A percentile compares a stretch with the other conserved stretches of the same genome.
These are phyloP conservation scores for Populus pruinosa DNA, from an alignment of 345 rosid species.

Conservation along the genomic window DNA sequence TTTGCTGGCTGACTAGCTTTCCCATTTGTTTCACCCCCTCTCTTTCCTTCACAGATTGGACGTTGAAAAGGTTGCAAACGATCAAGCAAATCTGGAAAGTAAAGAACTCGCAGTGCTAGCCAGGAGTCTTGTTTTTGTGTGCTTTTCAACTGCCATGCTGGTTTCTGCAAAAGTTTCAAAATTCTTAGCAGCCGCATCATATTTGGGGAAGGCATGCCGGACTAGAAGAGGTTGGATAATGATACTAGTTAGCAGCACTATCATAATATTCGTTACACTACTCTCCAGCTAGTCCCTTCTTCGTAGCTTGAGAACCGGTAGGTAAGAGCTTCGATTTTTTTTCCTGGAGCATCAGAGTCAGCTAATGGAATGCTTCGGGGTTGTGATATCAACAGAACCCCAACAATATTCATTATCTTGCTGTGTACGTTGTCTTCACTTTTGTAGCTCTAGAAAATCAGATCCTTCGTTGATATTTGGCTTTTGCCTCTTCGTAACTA, in stretches of 20 bases:
- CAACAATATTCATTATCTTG: slow-evolving; percentile 55
- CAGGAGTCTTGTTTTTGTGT: slow-evolving; percentile 59
- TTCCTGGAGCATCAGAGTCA: slow-evolving; percentile 23
- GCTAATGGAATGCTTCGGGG: slow-evolving; percentile 46
- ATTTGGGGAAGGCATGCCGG: slow-evolving; percentile 32
- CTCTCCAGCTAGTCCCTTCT: slow-evolving; percentile 43
- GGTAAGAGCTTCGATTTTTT: slow-evolving; percentile 20
- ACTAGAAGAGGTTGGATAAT: slow-evolving; percentile 66
- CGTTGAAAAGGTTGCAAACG: slow-evolving; percentile 50
- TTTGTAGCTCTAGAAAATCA: slow-evolving; percentile 9
- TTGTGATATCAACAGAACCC: slow-evolving; percentile 60
- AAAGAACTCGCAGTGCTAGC: slow-evolving; percentile 66
- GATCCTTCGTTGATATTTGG: neutral
- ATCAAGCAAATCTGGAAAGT: slow-evolving; percentile 55
- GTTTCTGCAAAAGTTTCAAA: slow-evolving; percentile 41
- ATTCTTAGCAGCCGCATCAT: slow-evolving; percentile 33
- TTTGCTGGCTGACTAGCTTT: neutral
- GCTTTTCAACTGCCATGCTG: slow-evolving; percentile 57
- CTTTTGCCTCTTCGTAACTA: slow-evolving; percentile 2
- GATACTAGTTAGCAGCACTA: slow-evolving; percentile 74
- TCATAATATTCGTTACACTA: slow-evolving; percentile 70
- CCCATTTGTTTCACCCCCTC: neutral
- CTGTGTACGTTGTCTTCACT: slow-evolving; percentile 34
- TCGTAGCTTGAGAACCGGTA: neutral
- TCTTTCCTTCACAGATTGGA: slow-evolving; percentile 43